Conservation (phyloP, 805 yeast genomes). For the Candida rishiriensis region DNA sequence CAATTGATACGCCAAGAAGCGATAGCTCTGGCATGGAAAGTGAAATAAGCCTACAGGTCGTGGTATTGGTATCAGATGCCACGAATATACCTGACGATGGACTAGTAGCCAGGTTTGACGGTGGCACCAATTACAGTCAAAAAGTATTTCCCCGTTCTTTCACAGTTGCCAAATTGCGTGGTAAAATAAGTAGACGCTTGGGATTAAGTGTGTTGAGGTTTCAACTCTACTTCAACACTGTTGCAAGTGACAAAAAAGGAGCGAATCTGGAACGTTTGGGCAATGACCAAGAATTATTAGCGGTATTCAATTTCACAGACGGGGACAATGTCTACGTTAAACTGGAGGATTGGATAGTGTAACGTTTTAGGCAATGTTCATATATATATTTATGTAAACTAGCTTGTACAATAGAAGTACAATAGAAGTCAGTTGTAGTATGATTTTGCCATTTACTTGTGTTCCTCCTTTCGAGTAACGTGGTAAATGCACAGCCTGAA, state of each 20-base stretch:
- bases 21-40: not conserved
- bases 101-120: no score
- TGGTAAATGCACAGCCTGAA: no score
- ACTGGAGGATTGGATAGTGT: conserved; percentile 7
- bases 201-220: conserved; percentile 20
- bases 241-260: conserved; percentile 1
- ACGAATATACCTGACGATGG: not conserved
- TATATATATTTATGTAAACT: not conserved
- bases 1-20: not conserved
- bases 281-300: conserved; percentile 18
- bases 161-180: conserved; percentile 34
- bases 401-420: not conserved
- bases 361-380: no score
- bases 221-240: conserved; percentile 16
- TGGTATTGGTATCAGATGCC: not conserved
- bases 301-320: conserved; percentile 4
- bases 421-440: no score
- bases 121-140: conserved; percentile 8
- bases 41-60: not conserved
- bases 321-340: conserved; percentile 6
- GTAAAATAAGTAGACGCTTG: conserved; percentile 25
- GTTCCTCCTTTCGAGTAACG: no score
- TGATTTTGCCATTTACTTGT: no score
- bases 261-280: conserved; percentile 8
- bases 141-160: conserved; percentile 28